Evolutionary conservation across 768 basidiomycete genomes (phyloP).

Genomic region (Xerocomellus intermedius): DNA sequence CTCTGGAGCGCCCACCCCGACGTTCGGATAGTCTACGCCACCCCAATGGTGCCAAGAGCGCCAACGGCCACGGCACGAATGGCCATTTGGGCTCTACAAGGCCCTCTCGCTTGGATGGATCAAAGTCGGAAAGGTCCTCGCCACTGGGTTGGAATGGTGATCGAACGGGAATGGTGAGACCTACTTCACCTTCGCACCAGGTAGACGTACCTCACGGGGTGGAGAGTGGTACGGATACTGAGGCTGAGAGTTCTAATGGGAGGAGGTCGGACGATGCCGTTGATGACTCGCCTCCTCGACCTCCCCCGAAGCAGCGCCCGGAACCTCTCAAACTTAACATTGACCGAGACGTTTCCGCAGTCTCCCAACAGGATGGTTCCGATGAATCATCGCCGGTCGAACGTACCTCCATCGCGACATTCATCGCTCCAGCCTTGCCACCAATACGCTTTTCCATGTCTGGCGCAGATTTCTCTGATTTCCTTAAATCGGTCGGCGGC

Average conservation of each 20-base stretch:
- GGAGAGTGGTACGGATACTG: constrained; percentile 74
- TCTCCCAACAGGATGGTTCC: constrained; percentile 37
- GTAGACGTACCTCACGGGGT: constrained; percentile 71
- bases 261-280: constrained; percentile 28
- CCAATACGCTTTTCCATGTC: constrained; percentile 91
- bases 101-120: constrained; percentile 18
- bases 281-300: constrained; percentile 37
- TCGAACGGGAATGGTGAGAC: constrained; percentile 25
- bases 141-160: constrained; percentile 23
- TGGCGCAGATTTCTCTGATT: constrained; percentile 75
- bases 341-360: constrained; percentile 13
- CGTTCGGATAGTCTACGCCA: constrained; percentile 33
- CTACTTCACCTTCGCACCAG: constrained; percentile 59
- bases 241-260: constrained; percentile 50
- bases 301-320: constrained; percentile 43
- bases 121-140: constrained; percentile 20
- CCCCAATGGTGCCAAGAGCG: constrained; percentile 7
- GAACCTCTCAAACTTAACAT: constrained; percentile 28
- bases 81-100: constrained; percentile 4
- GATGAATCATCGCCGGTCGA: constrained; percentile 67
- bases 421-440: constrained; percentile 84
- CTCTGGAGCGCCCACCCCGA: constrained; percentile 36
- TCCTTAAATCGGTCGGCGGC: constrained; percentile 59
- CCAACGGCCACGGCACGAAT: constrained; percentile 1
- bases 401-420: constrained; percentile 67